Conservation (phyloP, 352 stramenopile genomes). For the Albugo candida region DNA sequence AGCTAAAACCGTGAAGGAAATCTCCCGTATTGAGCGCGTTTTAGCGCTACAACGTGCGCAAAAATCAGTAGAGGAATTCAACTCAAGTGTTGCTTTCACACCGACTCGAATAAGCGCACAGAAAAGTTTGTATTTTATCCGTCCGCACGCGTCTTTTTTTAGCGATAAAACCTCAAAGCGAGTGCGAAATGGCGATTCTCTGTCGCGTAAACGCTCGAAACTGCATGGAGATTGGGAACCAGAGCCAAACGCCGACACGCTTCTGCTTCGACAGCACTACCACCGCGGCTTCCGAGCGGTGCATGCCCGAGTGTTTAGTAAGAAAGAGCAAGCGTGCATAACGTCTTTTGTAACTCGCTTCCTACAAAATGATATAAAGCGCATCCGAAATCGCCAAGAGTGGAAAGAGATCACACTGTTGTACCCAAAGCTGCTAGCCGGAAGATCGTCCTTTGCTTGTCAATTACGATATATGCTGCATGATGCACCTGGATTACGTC, state of each 20-base stretch:
- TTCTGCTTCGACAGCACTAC: conserved; percentile 23
- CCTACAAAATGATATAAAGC: conserved; percentile 10
- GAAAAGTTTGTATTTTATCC: conserved; percentile 33
- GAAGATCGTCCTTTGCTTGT: conserved; percentile 47
- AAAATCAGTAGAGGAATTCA: conserved; percentile 21
- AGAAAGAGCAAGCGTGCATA: conserved; percentile 33
- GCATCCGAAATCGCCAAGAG: conserved; percentile 3
- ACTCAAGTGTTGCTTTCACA: background rate
- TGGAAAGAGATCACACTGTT: background rate
- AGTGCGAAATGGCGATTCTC: background rate
- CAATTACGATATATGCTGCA: conserved; percentile 59
- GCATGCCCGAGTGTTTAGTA: conserved; percentile 25
- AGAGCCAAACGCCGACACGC: conserved; percentile 26
- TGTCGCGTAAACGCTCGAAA: background rate
- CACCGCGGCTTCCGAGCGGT: conserved; percentile 36
- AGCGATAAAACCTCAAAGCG: background rate
- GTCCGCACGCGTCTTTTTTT: background rate
- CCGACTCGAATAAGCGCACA: conserved; percentile 5
- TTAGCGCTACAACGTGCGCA: conserved; percentile 24
- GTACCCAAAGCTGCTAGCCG: conserved; percentile 21
- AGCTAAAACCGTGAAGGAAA: too few relatives aligned
- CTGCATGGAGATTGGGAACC: conserved; percentile 1
- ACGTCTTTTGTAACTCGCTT: conserved; percentile 16
- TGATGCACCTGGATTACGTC: conserved; percentile 27
- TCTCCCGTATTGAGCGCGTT: too few relatives aligned